A percentile compares a stretch with the other conserved stretches of the same genome.
These are phyloP conservation scores for Ophiostoma australiae DNA, from an alignment of 2,329 filamentous ascomycete species.

Conservation along the genomic window DNA sequence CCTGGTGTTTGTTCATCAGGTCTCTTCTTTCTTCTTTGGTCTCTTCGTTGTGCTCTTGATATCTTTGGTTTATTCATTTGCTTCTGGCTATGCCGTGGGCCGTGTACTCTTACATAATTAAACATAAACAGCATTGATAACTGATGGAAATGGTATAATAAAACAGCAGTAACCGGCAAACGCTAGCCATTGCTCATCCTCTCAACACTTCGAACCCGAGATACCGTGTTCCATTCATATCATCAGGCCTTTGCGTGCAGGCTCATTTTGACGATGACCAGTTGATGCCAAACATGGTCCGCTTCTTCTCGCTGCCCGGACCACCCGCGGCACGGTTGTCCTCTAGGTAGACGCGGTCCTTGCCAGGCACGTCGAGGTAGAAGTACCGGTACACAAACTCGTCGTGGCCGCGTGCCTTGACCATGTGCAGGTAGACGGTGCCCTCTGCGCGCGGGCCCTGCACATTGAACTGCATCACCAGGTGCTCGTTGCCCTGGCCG, in stretches of 20 bases:
- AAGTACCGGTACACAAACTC: conserved; percentile 77
- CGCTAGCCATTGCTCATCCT: not conserved
- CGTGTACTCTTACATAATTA: not conserved
- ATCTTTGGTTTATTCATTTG: conserved; percentile 15
- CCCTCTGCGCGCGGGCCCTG: conserved; percentile 72
- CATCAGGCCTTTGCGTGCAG: not conserved
- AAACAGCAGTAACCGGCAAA: not conserved
- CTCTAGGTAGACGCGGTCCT: conserved; percentile 61
- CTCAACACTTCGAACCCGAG: not conserved
- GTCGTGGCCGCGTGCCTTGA: conserved; percentile 57
- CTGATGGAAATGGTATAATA: not conserved
- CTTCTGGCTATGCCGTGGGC: not conserved
- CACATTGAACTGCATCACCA: conserved; percentile 82
- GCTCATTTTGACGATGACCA: conserved; percentile 39
- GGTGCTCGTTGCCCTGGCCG: conserved; percentile 68
- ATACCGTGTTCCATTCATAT: not conserved
- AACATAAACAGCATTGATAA: not conserved
- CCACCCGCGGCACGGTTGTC: conserved; percentile 37
- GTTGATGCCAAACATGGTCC: conserved; percentile 58
- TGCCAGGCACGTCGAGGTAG: conserved; percentile 71
- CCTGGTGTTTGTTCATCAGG: not conserved
- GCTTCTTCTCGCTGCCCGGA: conserved; percentile 33
- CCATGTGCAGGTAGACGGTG: conserved; percentile 71
- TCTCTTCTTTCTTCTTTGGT: not conserved
- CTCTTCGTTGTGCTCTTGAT: not conserved